Evolutionary conservation across 2,329 filamentous ascomycete genomes (phyloP), one percentile per base, ranked within the genome.

Genomic region (Magnaporthales sp.): DNA sequence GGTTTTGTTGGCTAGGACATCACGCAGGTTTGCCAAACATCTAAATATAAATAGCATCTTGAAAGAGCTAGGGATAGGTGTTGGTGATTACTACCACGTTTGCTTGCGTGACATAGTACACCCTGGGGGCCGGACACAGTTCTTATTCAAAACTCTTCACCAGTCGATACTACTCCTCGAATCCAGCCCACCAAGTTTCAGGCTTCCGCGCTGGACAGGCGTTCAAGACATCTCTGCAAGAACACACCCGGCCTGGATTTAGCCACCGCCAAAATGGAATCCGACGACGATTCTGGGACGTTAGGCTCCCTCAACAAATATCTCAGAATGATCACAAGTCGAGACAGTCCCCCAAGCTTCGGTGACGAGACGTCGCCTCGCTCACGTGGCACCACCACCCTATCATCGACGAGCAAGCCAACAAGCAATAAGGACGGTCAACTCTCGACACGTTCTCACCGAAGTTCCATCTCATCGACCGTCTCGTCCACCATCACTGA

Each of bases 391-490:
- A 4, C 56, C 5, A 27, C 56, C 56, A 19, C 11, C 6, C 26
- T 27, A n/a, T 19, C 56, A 26, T 19, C 56, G 13, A 22, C 24
- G 7, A 27, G 11, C 56, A 60, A 27, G 26, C 24, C 56, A 5
- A 19, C 26, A 4, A 27, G 24, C 13, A 13, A 24, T 26, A 60
- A 60, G 26, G 27, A 26, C 22, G 2, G 24, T 26, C 24, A 26
- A 26, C 15, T 60, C 8, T 8, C 56, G 24, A 26, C 56, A 60
- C 56, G 56, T 19, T 60, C 56, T 2, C 56, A 68, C 26, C 72
- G 71, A 1, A 70, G 69, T 30, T 71, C 69, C 22, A 38, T 68
- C 60, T 70, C 72, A 2, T 69, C 68, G 26, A 32, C 65, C 26
- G 67, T 67, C 32, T 64, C 67, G 13, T 26, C 46, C 61, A 32